Conservation (phyloP, 2,329 filamentous ascomycete species). For the Aspergillus spinulosporus region DNA sequence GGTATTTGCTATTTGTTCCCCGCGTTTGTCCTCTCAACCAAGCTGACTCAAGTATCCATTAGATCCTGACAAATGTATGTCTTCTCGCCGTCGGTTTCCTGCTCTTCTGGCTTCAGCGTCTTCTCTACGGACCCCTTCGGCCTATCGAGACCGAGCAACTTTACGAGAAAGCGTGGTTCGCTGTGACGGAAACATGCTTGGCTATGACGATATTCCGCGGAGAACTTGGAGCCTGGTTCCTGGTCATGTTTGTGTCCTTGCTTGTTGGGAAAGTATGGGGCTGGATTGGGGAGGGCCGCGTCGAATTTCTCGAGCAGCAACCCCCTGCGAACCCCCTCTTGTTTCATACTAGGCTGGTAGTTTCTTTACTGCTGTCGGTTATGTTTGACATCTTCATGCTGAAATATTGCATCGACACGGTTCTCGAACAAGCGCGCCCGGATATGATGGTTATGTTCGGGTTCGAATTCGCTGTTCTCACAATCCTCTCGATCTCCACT, state of each 20-base stretch:
- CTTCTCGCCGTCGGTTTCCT: conserved; percentile 77
- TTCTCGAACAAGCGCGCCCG: conserved; percentile 82
- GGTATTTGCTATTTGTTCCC: conserved; percentile 49
- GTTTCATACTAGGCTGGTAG: conserved; percentile 79
- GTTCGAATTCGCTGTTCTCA: conserved; percentile 90
- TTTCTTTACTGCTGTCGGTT: conserved; percentile 77
- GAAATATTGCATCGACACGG: conserved; percentile 75
- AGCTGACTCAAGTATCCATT: not conserved
- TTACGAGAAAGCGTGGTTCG: conserved; percentile 97
- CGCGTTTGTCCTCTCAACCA: not conserved
- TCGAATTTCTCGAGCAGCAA: conserved; percentile 93
- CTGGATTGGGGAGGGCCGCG: conserved; percentile 94
- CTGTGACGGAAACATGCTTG: conserved; percentile 91
- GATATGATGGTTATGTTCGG: conserved; percentile 99
- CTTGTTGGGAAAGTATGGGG: conserved; percentile 96
- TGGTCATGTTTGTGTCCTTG: conserved; percentile 92
- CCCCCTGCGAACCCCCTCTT: conserved; percentile 83
- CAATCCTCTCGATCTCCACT: conserved; percentile 77
- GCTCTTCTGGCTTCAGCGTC: conserved; percentile 81
- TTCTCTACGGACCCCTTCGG: conserved; percentile 87
- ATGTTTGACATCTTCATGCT: conserved; percentile 79
- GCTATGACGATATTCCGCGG: conserved; percentile 99
- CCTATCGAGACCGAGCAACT: conserved; percentile 95
- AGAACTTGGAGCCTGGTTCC: conserved; percentile 89
- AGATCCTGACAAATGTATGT: conserved; percentile 90